Percentiles rank a stretch among this genome's conserved stretches.
Conservation (phyloP, 1,284 basidiomycete species). For the Ustilago tritici region DNA sequence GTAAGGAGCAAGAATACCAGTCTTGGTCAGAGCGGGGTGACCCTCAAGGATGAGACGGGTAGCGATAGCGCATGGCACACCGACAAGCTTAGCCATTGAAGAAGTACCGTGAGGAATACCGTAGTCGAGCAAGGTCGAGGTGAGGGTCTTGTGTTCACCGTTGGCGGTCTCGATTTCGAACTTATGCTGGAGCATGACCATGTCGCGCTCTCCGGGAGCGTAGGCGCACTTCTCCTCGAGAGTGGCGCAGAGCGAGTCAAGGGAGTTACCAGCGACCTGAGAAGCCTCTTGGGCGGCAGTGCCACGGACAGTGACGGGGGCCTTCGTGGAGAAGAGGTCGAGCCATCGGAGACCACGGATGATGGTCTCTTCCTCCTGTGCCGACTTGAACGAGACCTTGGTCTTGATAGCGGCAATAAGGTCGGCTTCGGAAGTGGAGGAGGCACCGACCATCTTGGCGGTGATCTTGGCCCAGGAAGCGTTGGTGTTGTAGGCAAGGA, state of each 20-base stretch:
- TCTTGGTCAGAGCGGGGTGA: constrained; percentile 73
- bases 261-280: constrained; percentile 80
- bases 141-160: constrained; percentile 83
- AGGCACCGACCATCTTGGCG: constrained; percentile 81
- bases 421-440: constrained; percentile 74
- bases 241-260: constrained; percentile 92
- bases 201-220: constrained; percentile 88
- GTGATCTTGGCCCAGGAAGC: constrained; percentile 77
- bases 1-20: constrained; percentile 83
- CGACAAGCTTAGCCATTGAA: constrained; percentile 95
- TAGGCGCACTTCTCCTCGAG: constrained; percentile 94
- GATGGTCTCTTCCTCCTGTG: constrained; percentile 57
- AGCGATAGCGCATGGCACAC: constrained; percentile 93
- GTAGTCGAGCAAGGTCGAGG: constrained; percentile 91
- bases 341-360: constrained; percentile 80
- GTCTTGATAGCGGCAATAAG: constrained; percentile 57
- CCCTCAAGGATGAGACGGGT: constrained; percentile 79
- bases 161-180: constrained; percentile 58
- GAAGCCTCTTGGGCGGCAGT: constrained; percentile 74
- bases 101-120: constrained; percentile 83
- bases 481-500: constrained; percentile 71
- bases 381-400: constrained; percentile 57
- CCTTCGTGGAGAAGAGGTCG: constrained; percentile 81
- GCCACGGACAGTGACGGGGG: constrained; percentile 71
- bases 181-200: constrained; percentile 98